phyloP scores from a whole-genome alignment of 495 filamentous ascomycete species.

The Achaetomiella virescens region DNA sequence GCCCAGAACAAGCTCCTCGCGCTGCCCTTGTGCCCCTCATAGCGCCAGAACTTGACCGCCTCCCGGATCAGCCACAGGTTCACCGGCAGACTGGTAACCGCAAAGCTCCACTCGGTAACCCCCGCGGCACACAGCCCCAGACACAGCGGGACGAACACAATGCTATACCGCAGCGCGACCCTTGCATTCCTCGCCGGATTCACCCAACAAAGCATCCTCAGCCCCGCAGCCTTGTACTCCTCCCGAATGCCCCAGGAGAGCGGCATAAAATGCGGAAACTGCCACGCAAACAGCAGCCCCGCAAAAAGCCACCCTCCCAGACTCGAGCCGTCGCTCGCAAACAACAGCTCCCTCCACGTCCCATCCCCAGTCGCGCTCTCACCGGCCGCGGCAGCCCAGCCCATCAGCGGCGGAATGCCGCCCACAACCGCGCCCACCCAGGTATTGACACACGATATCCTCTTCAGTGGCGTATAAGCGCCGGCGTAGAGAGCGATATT shows the following conservation, averaged over 20 bases:
- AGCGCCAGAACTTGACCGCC: slow-evolving; percentile 74
- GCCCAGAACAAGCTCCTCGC: slow-evolving; percentile 93
- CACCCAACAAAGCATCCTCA: slow-evolving; percentile 85
- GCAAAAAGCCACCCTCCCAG: slow-evolving; percentile 88
- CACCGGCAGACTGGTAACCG: slow-evolving; percentile 70
- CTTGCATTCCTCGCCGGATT: slow-evolving; percentile 78
- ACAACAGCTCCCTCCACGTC: slow-evolving; percentile 71
- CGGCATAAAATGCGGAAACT: slow-evolving; percentile 96
- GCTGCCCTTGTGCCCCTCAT: slow-evolving; percentile 69
- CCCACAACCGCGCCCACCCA: slow-evolving; percentile 93
- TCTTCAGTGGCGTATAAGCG: slow-evolving; percentile 87
- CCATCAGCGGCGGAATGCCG: slow-evolving; percentile 93
- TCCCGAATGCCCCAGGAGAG: slow-evolving; percentile 80
- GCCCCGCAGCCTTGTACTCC: slow-evolving; percentile 82
- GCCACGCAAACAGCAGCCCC: slow-evolving; percentile 84
- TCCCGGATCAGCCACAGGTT: slow-evolving; percentile 83
- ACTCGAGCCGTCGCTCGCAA: slow-evolving; percentile 43
- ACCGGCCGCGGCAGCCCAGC: slow-evolving; percentile 90
- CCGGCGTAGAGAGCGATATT: slow-evolving; percentile 90
- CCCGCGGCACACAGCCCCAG: slow-evolving; percentile 70
- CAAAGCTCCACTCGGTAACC: slow-evolving; percentile 83
- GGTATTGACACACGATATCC: slow-evolving; percentile 80
- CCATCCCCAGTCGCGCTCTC: slow-evolving; percentile 70
- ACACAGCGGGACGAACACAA: slow-evolving; percentile 84
- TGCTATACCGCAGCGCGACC: slow-evolving; percentile 80